phyloP scores from a whole-genome alignment of 352 stramenopile genomes.

The Phytophthora vignae region DNA sequence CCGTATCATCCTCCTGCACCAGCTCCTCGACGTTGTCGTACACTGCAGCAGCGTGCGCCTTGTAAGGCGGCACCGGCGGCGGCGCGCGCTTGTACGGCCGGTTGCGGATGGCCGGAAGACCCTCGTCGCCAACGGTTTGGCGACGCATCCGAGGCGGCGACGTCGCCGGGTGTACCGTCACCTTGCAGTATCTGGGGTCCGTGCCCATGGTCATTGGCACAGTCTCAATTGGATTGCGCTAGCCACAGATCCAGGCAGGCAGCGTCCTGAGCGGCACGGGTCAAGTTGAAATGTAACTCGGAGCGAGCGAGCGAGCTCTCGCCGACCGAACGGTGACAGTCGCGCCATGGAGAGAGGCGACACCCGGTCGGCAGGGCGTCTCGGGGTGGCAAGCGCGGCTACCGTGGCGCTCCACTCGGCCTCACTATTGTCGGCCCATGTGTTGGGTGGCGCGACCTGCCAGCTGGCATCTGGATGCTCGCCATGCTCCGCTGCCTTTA shows the following conservation, averaged over 20 bases:
- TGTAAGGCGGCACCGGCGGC: conserved; percentile 30
- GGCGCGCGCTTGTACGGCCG: conserved; percentile 15
- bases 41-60: conserved; percentile 26
- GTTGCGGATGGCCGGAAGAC: conserved; percentile 13
- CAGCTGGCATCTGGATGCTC: conserved; percentile 31
- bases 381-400: conserved; percentile 16
- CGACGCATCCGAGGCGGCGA: conserved; percentile 36
- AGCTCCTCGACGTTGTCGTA: conserved; percentile 35
- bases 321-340: conserved; percentile 10
- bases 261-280: conserved; percentile 29
- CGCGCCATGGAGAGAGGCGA: conserved; percentile 12
- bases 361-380: conserved; percentile 18
- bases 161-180: conserved; percentile 52
- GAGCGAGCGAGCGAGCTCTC: background rate
- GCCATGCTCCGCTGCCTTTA: conserved; percentile 24
- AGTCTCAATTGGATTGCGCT: background rate
- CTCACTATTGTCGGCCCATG: conserved; percentile 28
- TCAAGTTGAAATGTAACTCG: conserved; percentile 40
- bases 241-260: background rate
- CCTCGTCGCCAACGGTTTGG: conserved; percentile 48
- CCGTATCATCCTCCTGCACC: conserved; percentile 36
- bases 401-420: conserved; percentile 13
- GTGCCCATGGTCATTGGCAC: conserved; percentile 37
- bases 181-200: conserved; percentile 64
- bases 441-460: conserved; percentile 27